Conservation (phyloP, 257 asterid species). For the Solanum piurae region DNA sequence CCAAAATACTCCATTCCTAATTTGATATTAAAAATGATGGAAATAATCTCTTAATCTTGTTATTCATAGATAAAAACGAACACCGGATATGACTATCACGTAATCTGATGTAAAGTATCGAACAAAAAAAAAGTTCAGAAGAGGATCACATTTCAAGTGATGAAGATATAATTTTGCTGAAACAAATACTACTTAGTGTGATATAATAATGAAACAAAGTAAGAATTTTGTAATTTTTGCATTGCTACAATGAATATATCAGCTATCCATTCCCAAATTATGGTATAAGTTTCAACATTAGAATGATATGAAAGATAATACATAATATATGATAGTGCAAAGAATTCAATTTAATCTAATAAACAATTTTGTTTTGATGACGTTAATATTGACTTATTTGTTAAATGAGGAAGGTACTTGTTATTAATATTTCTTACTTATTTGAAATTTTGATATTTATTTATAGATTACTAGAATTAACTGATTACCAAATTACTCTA, state of each 20-base stretch:
- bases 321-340: background rate
- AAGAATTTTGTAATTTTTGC: no score
- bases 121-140: no score
- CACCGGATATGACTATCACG: no score
- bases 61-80: no score
- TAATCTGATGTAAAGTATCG: no score
- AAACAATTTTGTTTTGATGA: no score
- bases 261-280: background rate
- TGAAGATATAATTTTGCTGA: background rate
- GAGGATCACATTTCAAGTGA: background rate
- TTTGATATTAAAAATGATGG: no score
- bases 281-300: background rate
- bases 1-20: background rate
- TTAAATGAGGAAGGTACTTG: background rate
- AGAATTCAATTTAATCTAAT: background rate
- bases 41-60: no score
- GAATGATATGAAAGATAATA: background rate
- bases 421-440: no score
- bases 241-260: background rate
- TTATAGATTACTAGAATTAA: background rate
- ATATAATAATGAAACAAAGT: background rate
- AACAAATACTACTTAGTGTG: background rate
- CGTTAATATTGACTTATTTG: background rate
- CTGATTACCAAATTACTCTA: background rate
- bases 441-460: background rate